Base-by-base conservation (phyloP, 1,284 basidiomycete species). In the Cutaneotrichosporon mucoides region DNA sequence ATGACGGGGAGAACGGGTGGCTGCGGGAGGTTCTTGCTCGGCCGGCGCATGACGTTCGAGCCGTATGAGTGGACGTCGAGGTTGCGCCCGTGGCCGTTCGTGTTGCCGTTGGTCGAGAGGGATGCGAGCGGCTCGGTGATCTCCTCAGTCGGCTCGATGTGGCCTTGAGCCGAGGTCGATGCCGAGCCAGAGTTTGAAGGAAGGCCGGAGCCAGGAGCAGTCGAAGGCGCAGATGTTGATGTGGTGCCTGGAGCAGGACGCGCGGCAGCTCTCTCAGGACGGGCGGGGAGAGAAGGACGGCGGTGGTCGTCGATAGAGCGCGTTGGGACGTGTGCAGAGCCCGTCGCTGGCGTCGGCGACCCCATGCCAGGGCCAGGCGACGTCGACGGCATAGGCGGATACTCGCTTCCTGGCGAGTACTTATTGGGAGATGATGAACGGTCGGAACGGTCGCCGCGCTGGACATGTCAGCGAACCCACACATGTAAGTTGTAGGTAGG, bases 1-100 rank as follows among this genome's bases (percentile, higher is more conserved):
- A 79, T 69, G 59, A 79, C 77, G 16, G 76, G 77, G 38, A 60
- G 68, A 7, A 76, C 68, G 24, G 77, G 75, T 35, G 74, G 76
- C 13, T 66, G 68, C 2, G 73, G 70, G 13, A 73, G 59, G 40
- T 58, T 58, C 59, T 74, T 76, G 15, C 66, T 66, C 54, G 47
- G 42, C 34, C 34, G 33, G 16, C 37, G 58, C 36, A 41, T 41
- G 24, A 53, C 34, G 46, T 47, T 46, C 34, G 35, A 38, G 43
- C 24, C 24, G 24, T 42, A 44, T 9, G 35, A 7, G 51, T 33
- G 16, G 45, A 42, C 42, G 16, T 49, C n/a, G 42, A 42, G 35
- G 43, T 33, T 24, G 24, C 24, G 24, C 24, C 24, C 24, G 43
- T 11, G 49, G 35, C 51, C 49, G 49, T 36, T 57, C 35, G 12